Conservation (phyloP, 345 rosid genomes). For the Eucalyptus cladocalyx region DNA sequence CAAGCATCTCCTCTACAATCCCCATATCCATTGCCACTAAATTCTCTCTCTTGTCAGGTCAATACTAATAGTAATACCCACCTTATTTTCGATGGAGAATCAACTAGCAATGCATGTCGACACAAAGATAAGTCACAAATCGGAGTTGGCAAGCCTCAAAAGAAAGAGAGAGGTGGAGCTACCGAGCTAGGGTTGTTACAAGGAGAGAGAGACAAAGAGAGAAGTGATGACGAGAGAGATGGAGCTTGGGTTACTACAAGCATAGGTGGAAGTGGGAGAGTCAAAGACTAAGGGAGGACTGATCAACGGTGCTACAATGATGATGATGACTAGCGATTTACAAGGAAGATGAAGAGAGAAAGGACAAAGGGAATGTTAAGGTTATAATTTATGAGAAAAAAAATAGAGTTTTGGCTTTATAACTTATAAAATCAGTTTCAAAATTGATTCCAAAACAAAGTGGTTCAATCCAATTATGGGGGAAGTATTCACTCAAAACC, state of each 20-base stretch:
- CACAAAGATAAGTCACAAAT: neutral
- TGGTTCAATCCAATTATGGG: fast-evolving
- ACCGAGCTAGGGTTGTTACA: too few relatives aligned
- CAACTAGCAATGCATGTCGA: neutral
- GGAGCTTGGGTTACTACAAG: neutral
- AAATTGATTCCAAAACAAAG: too few relatives aligned
- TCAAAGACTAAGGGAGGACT: neutral
- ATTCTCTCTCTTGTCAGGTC: neutral
- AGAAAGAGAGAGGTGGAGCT: neutral
- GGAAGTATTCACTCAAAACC: neutral
- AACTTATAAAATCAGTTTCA: neutral
- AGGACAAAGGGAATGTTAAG: neutral
- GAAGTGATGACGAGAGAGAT: neutral
- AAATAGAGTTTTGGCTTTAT: too few relatives aligned
- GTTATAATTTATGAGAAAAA: too few relatives aligned
- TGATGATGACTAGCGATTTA: fast-evolving
- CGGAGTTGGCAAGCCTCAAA: neutral
- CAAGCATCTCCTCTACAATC: neutral
- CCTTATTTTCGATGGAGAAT: neutral
- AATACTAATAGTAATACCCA: neutral
- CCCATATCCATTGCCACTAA: neutral
- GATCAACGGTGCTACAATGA: neutral
- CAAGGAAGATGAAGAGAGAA: neutral
- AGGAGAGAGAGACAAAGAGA: too few relatives aligned
- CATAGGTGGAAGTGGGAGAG: neutral